A percentile compares a stretch with the other conserved stretches of the same genome.
Evolutionary conservation across 306 rosid genomes (phyloP).

Genomic region (Begonia fuchsioides): DNA sequence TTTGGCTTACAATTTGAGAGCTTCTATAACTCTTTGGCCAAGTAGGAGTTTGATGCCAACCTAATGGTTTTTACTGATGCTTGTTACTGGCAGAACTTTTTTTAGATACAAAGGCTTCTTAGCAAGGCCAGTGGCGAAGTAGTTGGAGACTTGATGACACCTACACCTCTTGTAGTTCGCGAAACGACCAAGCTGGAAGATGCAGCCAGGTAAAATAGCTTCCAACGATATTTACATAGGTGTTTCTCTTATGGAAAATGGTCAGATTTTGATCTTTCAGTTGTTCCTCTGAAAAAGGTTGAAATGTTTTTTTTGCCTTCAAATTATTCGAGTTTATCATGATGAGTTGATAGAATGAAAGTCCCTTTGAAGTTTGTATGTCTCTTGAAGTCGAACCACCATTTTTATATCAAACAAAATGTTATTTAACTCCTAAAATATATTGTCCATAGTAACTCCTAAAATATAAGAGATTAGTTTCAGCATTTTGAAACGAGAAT

Average conservation of each 20-base stretch:
- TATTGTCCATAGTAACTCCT: no score
- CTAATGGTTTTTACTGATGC: no score
- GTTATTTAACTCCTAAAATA: no score
- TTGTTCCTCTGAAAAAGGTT: background rate
- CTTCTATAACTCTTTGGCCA: no score
- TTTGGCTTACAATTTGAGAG: no score
- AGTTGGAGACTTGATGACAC: slow-evolving; percentile 94
- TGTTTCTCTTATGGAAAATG: background rate
- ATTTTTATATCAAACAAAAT: background rate
- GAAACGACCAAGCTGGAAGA: slow-evolving; percentile 73
- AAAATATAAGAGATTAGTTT: background rate
- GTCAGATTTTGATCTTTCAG: background rate
- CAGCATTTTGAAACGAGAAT: background rate
- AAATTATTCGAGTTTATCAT: background rate
- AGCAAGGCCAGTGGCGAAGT: slow-evolving; percentile 77
- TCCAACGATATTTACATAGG: background rate
- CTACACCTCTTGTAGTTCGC: slow-evolving; percentile 75
- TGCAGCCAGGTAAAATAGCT: slow-evolving; percentile 58
- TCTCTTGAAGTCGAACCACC: no score
- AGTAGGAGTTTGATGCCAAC: slow-evolving; percentile 4
- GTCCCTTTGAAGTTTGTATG: no score
- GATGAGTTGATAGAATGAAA: no score
- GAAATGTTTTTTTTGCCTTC: background rate
- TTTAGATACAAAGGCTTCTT: slow-evolving; percentile 73
- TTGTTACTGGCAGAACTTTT: slow-evolving; percentile 61